Percentiles rank a stretch among this genome's conserved stretches.
These are phyloP conservation scores for Phytopythium chamaehyphon DNA, from an alignment of 352 stramenopile genomes.

Conservation along the genomic window DNA sequence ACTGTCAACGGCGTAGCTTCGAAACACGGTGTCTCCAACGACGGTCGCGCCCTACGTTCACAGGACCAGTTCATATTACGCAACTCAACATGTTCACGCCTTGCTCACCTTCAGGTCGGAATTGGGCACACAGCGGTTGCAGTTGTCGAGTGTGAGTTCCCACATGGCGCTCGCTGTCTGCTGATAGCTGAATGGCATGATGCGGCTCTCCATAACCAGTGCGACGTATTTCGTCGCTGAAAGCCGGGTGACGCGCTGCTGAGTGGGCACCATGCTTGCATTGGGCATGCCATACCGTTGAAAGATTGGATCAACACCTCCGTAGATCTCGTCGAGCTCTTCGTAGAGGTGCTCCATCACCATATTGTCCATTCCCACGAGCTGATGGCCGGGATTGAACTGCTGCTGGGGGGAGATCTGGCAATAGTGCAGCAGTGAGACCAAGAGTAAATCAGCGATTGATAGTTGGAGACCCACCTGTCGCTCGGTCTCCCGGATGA, in stretches of 20 bases:
- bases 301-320: too few relatives aligned
- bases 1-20: constrained; percentile 1
- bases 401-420: too few relatives aligned
- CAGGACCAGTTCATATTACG: neutral
- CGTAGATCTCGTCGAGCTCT: too few relatives aligned
- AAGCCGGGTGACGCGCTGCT: too few relatives aligned
- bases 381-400: too few relatives aligned
- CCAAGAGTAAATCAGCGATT: too few relatives aligned
- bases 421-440: too few relatives aligned
- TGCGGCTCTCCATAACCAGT: neutral
- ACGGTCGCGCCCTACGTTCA: neutral
- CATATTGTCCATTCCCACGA: too few relatives aligned
- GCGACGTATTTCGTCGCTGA: neutral
- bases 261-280: too few relatives aligned
- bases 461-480: neutral
- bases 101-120: too few relatives aligned
- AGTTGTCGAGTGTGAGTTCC: neutral
- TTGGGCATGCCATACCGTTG: too few relatives aligned
- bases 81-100: neutral
- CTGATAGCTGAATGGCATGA: constrained; percentile 4
- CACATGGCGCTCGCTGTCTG: neutral
- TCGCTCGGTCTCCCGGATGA: neutral
- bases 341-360: too few relatives aligned
- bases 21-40: neutral
- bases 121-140: neutral